phyloP scores from a whole-genome alignment of 768 basidiomycete species.

The Auricularia heimuer region DNA sequence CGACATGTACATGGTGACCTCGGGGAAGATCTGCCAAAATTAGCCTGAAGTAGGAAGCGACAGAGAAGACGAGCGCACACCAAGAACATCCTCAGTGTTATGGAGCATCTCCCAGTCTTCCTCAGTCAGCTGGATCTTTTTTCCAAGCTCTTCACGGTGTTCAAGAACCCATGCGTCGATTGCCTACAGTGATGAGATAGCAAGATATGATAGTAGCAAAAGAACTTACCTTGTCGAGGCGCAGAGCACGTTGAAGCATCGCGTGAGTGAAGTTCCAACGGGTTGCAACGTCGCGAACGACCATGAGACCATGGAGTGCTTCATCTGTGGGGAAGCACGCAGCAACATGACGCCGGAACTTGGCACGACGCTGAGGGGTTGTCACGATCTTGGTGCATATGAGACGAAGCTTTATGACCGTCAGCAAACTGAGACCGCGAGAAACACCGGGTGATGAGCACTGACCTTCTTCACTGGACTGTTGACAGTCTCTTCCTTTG shows the following conservation, averaged over 20 bases:
- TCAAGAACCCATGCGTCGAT: constrained; percentile 24
- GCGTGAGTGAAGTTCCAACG: constrained; percentile 29
- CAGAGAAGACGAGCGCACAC: background rate
- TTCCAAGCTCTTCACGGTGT: constrained; percentile 7
- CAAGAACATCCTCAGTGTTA: background rate
- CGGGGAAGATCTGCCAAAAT: constrained; percentile 20
- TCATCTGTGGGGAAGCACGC: constrained; percentile 8
- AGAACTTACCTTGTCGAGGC: constrained; percentile 16
- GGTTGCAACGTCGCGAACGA: constrained; percentile 24
- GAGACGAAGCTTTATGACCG: constrained; percentile 18
- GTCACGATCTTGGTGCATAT: constrained; percentile 24
- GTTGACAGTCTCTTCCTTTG: background rate
- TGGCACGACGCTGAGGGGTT: constrained; percentile 21
- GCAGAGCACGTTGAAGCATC: constrained; percentile 21
- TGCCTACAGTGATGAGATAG: constrained; percentile 14
- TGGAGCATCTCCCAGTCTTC: constrained; percentile 7
- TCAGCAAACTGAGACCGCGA: background rate
- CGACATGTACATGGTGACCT: constrained; percentile 22
- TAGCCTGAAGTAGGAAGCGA: background rate
- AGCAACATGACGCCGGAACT: constrained; percentile 15
- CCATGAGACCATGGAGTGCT: constrained; percentile 15
- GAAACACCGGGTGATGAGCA: too few species aligned
- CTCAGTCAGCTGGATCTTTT: constrained; percentile 10
- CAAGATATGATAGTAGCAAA: too few species aligned
- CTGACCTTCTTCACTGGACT: constrained; percentile 14